Base-by-base conservation (phyloP, 2,329 filamentous ascomycete genomes). In the Aureobasidium pullulans region DNA sequence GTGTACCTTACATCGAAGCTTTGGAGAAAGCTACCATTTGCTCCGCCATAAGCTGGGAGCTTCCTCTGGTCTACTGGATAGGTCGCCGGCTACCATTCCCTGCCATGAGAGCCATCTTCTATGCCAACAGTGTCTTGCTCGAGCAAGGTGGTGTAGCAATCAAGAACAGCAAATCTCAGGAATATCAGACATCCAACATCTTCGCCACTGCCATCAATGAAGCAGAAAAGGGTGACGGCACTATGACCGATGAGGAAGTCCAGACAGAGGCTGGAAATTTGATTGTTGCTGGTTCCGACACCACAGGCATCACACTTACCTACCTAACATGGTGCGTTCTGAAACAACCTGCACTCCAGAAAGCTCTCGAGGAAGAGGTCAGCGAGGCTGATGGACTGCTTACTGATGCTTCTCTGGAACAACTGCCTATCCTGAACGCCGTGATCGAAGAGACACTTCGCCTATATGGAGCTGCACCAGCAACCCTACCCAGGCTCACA, bases 261-360 rank as follows among this genome's bases (percentile, higher is more conserved):
- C 57, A 63, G n/a, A 34, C 61, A 16, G 70, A 72, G 49, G 66
- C 68, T 1, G 64, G 56, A 0, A 66, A 62, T 29, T 56, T 71
- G 4, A 68, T 71, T 48, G 61, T 71, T 9, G 70, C 70, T 6
- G 70, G 70, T 2, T 67, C 67, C 10, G 69, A 70, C 31, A 71
- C 70, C 3, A 71, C 69, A 0, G 66, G 68, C 16, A 64, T 67
- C 34, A 67, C 66, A 4, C 37, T 70, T 15, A 70, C 68, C 2
- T 71, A 67, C 57, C 48, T 70, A 2, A 56, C 67, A 13, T 72
- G 66, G 66, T 66, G 65, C 11, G 63, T 72, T 1, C 59, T 69
- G 2, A 60, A 59, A 8, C 58, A 64, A n/a, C 66, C 65, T 5
- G 59, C 62, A 9, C 44, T 68, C 23, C 64, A 63, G 6, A 36